Evolutionary conservation across 768 basidiomycete genomes (phyloP), one percentile per base, ranked within the genome.

Genomic region (Amanita subjunquillea): DNA sequence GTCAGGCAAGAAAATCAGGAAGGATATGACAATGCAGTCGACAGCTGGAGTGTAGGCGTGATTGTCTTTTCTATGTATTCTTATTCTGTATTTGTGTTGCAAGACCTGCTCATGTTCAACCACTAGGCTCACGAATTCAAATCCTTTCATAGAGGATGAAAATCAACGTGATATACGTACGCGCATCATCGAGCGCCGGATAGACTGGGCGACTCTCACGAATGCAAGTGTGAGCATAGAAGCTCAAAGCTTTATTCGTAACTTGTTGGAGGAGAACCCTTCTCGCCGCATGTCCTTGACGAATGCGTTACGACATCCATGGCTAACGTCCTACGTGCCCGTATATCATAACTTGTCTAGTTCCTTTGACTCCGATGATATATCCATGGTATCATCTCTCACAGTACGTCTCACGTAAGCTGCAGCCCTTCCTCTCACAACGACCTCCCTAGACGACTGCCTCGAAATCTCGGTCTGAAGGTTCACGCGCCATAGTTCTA

Each of bases 11-110:
- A 73, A 41, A 71, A 76, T 40, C 67, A 73, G 27, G 70, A 79
- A 52, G 94, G 93, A 2, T 98, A 99, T 61, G 84, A 87, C 60
- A 79, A 84, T 53, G 70, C 87, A 17, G 96, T 98, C 47, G 96
- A 99, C 63, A 91, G 90, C 56, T 99, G 93, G 93, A 94, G 91
- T 43, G 80, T 93, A 9, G 95, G 96, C 5, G 91, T 96, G 20
- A 96, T 98, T 50, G 79, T 97, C 1, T 98, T 86, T 60, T 85
- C 85, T 22, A 93, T 91, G 93, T 92, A 60, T 55, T 49, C 4
- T 9, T n/a, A 13, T 10, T 47, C 25, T 43, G 29, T 45, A 55
- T 10, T 32, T 17, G 49, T 23, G 42, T 22, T 42, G 4, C 13
- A 37, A 38, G 46, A 47, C 53, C 53, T 51, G 63, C 53, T 54